A percentile compares a stretch with the other conserved stretches of the same genome.
Conservation (phyloP, 2,329 filamentous ascomycete genomes). For the Aspergillus thermomutatus region DNA sequence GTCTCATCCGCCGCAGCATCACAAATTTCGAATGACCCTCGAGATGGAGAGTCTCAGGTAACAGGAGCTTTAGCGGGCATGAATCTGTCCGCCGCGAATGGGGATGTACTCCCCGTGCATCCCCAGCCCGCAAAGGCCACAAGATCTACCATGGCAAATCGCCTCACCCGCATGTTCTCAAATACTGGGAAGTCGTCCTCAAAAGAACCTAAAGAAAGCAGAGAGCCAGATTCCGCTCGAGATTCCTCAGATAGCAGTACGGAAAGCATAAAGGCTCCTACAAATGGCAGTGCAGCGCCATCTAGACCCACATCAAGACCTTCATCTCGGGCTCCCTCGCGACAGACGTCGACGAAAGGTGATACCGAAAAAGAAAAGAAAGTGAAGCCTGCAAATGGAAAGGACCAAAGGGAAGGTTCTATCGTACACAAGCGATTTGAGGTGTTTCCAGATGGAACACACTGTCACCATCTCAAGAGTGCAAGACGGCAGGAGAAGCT, state of each 20-base stretch:
- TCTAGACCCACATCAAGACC: slow-evolving; percentile 26
- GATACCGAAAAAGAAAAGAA: slow-evolving; percentile 27
- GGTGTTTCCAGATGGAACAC: slow-evolving; percentile 62
- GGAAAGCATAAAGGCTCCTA: slow-evolving; percentile 31
- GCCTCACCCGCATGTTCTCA: slow-evolving; percentile 47
- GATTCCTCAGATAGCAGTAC: slow-evolving; percentile 38
- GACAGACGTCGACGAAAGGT: slow-evolving; percentile 33
- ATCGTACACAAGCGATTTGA: slow-evolving; percentile 52
- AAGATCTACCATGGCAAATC: slow-evolving; percentile 43
- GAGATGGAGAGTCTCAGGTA: slow-evolving; percentile 41
- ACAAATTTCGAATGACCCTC: slow-evolving; percentile 36
- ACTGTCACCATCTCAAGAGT: slow-evolving; percentile 85
- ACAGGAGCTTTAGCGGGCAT: slow-evolving; percentile 43
- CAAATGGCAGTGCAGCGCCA: slow-evolving; percentile 31
- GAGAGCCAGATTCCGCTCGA: slow-evolving; percentile 28
- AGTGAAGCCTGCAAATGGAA: slow-evolving; percentile 21
- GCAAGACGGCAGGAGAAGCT: slow-evolving; percentile 92
- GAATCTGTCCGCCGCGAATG: slow-evolving; percentile 37
- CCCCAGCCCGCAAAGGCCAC: slow-evolving; percentile 30
- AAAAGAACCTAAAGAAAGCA: slow-evolving; percentile 8
- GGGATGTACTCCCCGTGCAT: slow-evolving; percentile 30
- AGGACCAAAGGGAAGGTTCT: slow-evolving; percentile 34
- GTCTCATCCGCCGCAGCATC: slow-evolving; percentile 41
- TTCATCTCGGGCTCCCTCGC: slow-evolving; percentile 30
- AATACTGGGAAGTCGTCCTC: slow-evolving; percentile 35